Evolutionary conservation across 1,139 yeast genomes (phyloP).

Genomic region (Candida sojae): DNA sequence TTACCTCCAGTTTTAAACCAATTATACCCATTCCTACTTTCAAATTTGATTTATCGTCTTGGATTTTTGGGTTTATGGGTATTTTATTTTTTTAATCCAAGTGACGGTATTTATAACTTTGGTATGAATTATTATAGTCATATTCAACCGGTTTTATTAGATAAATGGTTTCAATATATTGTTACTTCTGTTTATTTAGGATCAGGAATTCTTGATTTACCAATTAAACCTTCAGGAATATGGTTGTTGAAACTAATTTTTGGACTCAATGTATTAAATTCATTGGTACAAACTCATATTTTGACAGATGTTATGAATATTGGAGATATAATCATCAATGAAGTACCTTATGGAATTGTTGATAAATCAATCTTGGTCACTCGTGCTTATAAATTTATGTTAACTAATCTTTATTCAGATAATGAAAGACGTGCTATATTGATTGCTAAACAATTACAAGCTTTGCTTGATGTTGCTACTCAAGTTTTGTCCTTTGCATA

Average conservation of each 20-base stretch:
- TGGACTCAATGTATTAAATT: conserved; percentile 3
- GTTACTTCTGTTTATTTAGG: conserved; percentile 12
- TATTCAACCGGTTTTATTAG: conserved; percentile 8
- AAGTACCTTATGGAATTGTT: conserved; percentile 9
- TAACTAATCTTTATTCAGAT: neutral
- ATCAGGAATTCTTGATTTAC: conserved; percentile 9
- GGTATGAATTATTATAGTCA: conserved; percentile 8
- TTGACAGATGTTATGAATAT: conserved; percentile 1
- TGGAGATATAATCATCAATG: conserved; percentile 8
- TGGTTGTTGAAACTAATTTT: conserved; percentile 7
- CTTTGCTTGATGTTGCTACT: conserved; percentile 4
- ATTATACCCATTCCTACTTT: conserved; percentile 7
- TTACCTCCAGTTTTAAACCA: conserved; percentile 7
- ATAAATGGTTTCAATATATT: conserved; percentile 12
- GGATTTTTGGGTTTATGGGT: conserved; percentile 9
- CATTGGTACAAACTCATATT: conserved; percentile 3
- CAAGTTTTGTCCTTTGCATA: conserved; percentile 8
- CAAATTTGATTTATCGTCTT: conserved; percentile 5
- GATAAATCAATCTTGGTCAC: conserved; percentile 14
- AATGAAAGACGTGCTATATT: neutral
- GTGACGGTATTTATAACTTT: conserved; percentile 8
- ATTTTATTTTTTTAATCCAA: conserved; percentile 8
- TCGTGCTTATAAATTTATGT: conserved; percentile 6
- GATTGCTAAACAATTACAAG: conserved; percentile 1
- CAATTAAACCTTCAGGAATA: conserved; percentile 1